Conservation (phyloP, 257 asterid species). For the Forsythia viridissima region DNA sequence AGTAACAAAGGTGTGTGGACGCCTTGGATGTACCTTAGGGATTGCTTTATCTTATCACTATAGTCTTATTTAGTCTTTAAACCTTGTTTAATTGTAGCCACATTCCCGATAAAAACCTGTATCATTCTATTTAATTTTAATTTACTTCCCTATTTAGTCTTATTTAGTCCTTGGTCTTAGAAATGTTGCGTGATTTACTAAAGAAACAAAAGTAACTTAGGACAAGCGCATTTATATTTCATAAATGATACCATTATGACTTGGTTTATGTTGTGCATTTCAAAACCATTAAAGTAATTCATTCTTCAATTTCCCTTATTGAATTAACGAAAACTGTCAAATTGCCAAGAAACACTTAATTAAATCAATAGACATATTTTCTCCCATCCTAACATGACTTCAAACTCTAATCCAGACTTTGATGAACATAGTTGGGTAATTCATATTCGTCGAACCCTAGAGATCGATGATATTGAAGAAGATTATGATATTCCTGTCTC, state of each 20-base stretch:
- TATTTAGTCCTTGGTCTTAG: too few species aligned
- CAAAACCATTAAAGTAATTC: neutral
- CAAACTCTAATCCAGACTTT: conserved; percentile 33
- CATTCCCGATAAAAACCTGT: too few species aligned
- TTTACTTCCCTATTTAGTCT: too few species aligned
- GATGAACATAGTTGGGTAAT: conserved; percentile 56
- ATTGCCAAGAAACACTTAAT: neutral
- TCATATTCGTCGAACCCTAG: conserved; percentile 48
- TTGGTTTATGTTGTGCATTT: neutral
- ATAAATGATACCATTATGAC: neutral
- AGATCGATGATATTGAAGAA: conserved; percentile 45
- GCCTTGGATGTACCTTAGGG: too few species aligned
- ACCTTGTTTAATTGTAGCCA: too few species aligned
- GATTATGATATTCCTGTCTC: conserved; percentile 48
- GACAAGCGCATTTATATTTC: neutral
- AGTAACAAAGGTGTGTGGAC: too few species aligned
- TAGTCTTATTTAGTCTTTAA: too few species aligned
- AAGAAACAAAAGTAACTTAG: too few species aligned
- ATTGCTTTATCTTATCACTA: too few species aligned
- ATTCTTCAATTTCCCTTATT: neutral
- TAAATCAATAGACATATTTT: conserved; percentile 25
- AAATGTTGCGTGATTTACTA: too few species aligned
- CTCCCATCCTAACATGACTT: conserved; percentile 29
- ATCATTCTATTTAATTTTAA: too few species aligned
- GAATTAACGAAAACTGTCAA: neutral